Percentiles rank a stretch among this genome's conserved stretches.
These are phyloP conservation scores for Theobroma grandiflorum DNA, from an alignment of 441 rosid genomes.

Conservation along the genomic window DNA sequence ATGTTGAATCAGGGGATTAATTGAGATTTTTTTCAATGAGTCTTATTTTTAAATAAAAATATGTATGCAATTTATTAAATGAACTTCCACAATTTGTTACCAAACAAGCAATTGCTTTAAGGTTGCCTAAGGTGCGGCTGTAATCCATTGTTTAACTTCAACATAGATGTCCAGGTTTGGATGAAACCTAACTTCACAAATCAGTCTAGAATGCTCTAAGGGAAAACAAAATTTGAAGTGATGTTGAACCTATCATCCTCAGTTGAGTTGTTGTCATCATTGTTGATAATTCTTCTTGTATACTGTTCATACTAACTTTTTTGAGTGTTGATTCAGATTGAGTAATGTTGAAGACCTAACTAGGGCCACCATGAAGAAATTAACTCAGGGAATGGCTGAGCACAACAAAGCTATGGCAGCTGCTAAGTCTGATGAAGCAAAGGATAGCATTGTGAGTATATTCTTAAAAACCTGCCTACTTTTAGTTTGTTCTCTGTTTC, in stretches of 20 bases:
- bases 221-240: constrained; percentile 10
- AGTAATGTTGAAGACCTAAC: constrained; percentile 87
- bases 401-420: constrained; percentile 93
- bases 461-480: constrained; percentile 14
- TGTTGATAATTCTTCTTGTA: not conserved
- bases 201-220: not conserved
- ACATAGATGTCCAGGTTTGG: constrained; percentile 3
- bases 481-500: not conserved
- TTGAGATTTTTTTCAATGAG: not conserved
- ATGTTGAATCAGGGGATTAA: not conserved
- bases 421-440: constrained; percentile 94
- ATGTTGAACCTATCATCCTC: not conserved
- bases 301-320: not conserved
- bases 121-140: constrained; percentile 1
- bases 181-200: not conserved
- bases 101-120: not conserved
- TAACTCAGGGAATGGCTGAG: constrained; percentile 95
- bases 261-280: not conserved
- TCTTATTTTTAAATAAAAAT: not conserved
- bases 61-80: not conserved
- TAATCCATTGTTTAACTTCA: not conserved
- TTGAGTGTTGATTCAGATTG: constrained; percentile 56
- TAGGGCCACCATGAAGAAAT: constrained; percentile 89
- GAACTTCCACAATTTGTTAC: not conserved
- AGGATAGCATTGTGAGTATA: constrained; percentile 74